phyloP scores from a whole-genome alignment of 78 protist genomes.

The Protostelium mycophagum region DNA sequence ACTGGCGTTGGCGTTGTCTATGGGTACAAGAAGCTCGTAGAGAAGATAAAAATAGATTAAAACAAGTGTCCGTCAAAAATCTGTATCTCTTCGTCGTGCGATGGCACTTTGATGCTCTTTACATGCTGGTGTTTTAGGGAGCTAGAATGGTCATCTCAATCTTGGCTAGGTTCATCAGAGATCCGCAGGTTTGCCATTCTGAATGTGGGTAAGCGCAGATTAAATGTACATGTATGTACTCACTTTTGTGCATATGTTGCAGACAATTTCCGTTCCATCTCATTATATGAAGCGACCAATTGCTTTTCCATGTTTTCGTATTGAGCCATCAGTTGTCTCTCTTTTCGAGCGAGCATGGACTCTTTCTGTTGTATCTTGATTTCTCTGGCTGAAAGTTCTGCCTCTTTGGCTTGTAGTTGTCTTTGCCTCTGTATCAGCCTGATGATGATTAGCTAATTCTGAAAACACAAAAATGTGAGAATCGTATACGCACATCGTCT shows the following conservation, averaged over 20 bases:
- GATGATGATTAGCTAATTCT: not conserved
- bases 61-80: no score
- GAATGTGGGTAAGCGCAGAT: no score
- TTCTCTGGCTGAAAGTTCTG: not conserved
- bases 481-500: not conserved
- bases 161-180: no score
- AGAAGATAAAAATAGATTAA: not conserved
- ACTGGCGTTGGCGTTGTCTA: not conserved
- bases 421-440: no score
- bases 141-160: no score
- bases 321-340: not conserved
- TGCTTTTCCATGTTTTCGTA: not conserved
- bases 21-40: not conserved
- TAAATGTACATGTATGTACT: no score
- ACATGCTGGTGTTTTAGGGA: no score
- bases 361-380: not conserved
- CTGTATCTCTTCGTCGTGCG: no score
- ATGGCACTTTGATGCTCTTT: no score
- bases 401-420: not conserved
- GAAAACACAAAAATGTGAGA: not conserved
- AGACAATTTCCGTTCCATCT: not conserved
- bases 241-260: not conserved
- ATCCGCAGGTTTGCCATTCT: no score
- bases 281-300: not conserved
- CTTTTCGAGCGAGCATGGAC: not conserved